phyloP scores from a whole-genome alignment of 2,329 filamentous ascomycete genomes.

The Alternaria burnsii region DNA sequence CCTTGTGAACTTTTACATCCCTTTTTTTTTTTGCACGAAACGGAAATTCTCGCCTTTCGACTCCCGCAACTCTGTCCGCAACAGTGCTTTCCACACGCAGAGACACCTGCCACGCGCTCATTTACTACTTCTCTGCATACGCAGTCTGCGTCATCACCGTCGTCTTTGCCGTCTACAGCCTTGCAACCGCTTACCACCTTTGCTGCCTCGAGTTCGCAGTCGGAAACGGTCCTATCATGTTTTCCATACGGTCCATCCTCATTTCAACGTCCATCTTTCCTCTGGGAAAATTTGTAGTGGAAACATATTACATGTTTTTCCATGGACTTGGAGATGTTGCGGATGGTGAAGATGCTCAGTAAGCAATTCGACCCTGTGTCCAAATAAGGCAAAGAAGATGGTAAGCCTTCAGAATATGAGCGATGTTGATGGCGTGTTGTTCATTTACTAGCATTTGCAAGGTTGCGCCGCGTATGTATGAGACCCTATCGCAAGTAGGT shows the following conservation, averaged over 20 bases:
- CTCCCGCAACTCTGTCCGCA: too few species aligned
- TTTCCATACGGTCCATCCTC: rapidly evolving
- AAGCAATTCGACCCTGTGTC: too few species aligned
- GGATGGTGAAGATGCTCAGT: too few species aligned
- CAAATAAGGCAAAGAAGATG: too few species aligned
- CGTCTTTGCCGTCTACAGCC: neutral
- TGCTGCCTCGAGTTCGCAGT: neutral
- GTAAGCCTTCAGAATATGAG: neutral
- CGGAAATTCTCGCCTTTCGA: neutral
- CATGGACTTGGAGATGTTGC: too few species aligned
- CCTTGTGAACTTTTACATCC: too few species aligned
- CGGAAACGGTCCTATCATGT: neutral
- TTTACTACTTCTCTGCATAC: neutral
- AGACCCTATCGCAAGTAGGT: rapidly evolving
- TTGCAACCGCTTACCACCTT: neutral
- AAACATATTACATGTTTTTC: neutral
- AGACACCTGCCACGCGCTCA: neutral
- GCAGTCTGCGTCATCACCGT: neutral
- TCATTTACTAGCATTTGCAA: rapidly evolving
- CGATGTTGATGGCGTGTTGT: too few species aligned
- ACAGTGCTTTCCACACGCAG: neutral
- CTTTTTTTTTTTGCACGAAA: neutral
- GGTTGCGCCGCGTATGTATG: neutral
- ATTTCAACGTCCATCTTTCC: rapidly evolving
- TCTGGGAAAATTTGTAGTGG: neutral